These are phyloP conservation scores for Harringtonia aguacate DNA, from an alignment of 2,329 filamentous ascomycete genomes.

Conservation along the genomic window DNA sequence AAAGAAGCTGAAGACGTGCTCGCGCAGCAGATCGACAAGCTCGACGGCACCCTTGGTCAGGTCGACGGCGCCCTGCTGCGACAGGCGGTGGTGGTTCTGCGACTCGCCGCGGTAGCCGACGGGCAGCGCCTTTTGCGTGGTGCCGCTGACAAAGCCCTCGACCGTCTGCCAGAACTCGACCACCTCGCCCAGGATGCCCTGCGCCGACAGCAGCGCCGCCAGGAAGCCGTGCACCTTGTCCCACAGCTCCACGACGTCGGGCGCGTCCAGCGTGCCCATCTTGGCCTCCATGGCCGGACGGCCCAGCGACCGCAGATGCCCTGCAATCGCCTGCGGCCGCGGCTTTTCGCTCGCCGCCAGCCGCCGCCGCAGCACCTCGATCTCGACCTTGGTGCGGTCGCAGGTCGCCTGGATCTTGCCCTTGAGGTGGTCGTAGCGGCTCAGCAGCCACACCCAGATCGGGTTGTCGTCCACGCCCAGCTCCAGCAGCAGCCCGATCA, in stretches of 20 bases:
- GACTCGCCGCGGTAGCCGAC: conserved; percentile 75
- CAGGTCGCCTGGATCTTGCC: conserved; percentile 70
- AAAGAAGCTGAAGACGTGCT: conserved; percentile 74
- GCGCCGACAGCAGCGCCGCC: conserved; percentile 60
- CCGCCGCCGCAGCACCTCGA: conserved; percentile 78
- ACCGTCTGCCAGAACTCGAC: conserved; percentile 91
- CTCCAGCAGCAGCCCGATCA: conserved; percentile 83
- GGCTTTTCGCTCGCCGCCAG: conserved; percentile 61
- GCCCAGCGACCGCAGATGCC: conserved; percentile 64
- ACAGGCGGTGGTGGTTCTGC: conserved; percentile 68
- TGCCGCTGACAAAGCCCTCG: conserved; percentile 81
- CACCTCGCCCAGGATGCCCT: conserved; percentile 79
- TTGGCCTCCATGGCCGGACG: conserved; percentile 55
- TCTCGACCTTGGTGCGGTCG: conserved; percentile 81
- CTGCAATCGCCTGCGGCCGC: conserved; percentile 55
- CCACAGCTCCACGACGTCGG: conserved; percentile 83
- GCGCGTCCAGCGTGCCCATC: conserved; percentile 58
- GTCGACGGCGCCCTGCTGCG: conserved; percentile 56
- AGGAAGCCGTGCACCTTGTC: conserved; percentile 74
- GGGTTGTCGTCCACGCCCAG: conserved; percentile 92
- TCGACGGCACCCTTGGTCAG: conserved; percentile 71
- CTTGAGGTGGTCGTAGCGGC: conserved; percentile 81
- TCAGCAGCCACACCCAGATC: conserved; percentile 91
- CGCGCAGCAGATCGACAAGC: conserved; percentile 70
- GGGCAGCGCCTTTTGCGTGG: conserved; percentile 69